phyloP scores from a whole-genome alignment of 1,284 basidiomycete genomes.

The Trichosporon sp. region DNA sequence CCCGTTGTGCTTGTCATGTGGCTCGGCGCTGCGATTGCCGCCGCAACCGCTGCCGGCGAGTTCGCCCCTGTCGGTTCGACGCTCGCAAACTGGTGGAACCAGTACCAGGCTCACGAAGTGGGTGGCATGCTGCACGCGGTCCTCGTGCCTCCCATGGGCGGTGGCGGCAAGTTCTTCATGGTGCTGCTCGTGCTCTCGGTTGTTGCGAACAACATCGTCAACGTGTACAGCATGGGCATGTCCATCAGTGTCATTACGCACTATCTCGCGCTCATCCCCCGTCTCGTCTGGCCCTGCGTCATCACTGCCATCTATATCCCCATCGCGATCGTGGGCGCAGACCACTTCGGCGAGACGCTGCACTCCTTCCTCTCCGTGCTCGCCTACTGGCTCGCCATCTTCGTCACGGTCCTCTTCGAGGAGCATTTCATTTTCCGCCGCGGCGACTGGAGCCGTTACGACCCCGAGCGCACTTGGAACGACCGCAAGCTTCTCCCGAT shows the following conservation, averaged over 20 bases:
- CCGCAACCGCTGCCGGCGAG: slow-evolving; percentile 33
- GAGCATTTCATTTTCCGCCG: slow-evolving; percentile 48
- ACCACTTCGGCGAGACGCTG: slow-evolving; percentile 38
- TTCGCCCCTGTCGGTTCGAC: slow-evolving; percentile 2
- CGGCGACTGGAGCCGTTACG: slow-evolving; percentile 35
- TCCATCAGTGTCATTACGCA: slow-evolving; percentile 38
- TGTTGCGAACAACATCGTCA: slow-evolving; percentile 44
- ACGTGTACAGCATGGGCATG: slow-evolving; percentile 39
- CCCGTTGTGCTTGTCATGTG: slow-evolving; percentile 45
- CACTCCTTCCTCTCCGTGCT: slow-evolving; percentile 20
- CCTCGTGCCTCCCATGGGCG: slow-evolving; percentile 34
- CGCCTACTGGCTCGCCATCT: slow-evolving; percentile 46
- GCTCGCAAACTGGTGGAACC: slow-evolving; percentile 25
- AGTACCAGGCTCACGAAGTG: slow-evolving; percentile 32
- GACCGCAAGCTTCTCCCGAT: slow-evolving; percentile 22
- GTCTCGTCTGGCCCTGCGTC: slow-evolving; percentile 44
- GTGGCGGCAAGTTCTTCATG: slow-evolving; percentile 39
- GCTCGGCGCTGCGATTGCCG: slow-evolving; percentile 42
- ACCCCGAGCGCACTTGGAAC: slow-evolving; percentile 40
- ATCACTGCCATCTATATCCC: slow-evolving; percentile 43
- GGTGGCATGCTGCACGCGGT: slow-evolving; percentile 46
- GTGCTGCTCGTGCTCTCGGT: slow-evolving; percentile 42
- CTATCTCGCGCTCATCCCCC: slow-evolving; percentile 40
- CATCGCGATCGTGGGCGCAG: slow-evolving; percentile 44
- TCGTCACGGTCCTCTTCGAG: slow-evolving; percentile 39